Conservation (phyloP, 208 protist species). For the Trypanosoma mega region DNA sequence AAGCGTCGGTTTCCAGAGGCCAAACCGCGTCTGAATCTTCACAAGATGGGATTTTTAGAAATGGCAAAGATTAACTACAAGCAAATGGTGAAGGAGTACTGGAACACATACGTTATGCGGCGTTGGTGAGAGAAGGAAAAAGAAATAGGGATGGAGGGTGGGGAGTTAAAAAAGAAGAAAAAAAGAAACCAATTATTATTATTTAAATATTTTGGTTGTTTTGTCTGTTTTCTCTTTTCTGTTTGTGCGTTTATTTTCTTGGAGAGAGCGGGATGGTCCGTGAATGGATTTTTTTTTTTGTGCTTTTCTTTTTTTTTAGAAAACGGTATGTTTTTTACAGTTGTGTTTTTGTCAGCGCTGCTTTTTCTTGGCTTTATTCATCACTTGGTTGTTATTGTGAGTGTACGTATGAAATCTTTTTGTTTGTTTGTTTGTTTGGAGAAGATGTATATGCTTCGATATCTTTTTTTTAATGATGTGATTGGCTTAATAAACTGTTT, state of each 20-base stretch:
- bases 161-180: not conserved
- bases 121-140: constrained; percentile 50
- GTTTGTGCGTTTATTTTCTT: constrained; percentile 2
- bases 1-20: constrained; percentile 83
- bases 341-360: no score
- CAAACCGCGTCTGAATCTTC: constrained; percentile 77
- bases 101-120: constrained; percentile 85
- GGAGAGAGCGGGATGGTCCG: not conserved
- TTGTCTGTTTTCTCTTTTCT: constrained; percentile 4
- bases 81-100: constrained; percentile 90
- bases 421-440: no score
- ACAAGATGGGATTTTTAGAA: constrained; percentile 88
- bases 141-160: not conserved
- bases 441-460: no score
- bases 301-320: not conserved
- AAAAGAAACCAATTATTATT: constrained; percentile 1
- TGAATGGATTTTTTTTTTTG: constrained; percentile 10
- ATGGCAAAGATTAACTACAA: constrained; percentile 88
- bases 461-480: no score
- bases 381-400: no score
- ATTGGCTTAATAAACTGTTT: constrained; percentile 6
- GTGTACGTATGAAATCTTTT: no score
- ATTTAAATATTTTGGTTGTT: no score
- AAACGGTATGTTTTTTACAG: no score
- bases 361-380: no score